phyloP scores from a whole-genome alignment of 129 eudicot genomes.

The Scalesia atractyloides region DNA sequence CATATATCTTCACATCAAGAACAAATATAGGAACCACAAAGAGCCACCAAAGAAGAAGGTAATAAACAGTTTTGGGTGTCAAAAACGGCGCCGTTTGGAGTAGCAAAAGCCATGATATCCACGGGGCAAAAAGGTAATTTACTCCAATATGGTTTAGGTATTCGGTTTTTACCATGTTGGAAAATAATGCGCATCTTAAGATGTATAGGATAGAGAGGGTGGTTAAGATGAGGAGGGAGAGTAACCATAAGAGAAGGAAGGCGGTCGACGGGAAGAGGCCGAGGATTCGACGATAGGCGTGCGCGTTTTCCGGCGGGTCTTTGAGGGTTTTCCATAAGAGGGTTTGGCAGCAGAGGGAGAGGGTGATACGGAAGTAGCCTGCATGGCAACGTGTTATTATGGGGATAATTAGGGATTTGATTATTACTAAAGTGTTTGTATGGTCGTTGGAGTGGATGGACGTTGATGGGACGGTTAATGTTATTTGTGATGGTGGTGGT shows the following conservation, averaged over 20 bases:
- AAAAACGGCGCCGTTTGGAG: conserved; percentile 48
- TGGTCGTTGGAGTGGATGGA: conserved; percentile 8
- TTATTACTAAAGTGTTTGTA: background rate
- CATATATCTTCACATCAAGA: conserved; percentile 61
- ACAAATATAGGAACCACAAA: conserved; percentile 49
- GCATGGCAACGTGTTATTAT: conserved; percentile 57
- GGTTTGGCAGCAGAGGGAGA: conserved; percentile 63
- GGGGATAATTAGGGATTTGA: conserved; percentile 28
- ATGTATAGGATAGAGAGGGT: conserved; percentile 50
- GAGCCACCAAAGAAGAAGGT: conserved; percentile 45
- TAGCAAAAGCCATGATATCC: conserved; percentile 57
- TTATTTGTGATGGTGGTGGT: conserved; percentile 24
- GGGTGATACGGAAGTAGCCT: conserved; percentile 71
- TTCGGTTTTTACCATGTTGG: conserved; percentile 55
- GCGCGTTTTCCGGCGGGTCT: conserved; percentile 43
- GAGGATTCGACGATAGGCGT: conserved; percentile 33
- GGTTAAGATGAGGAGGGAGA: conserved; percentile 41
- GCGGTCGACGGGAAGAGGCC: conserved; percentile 36
- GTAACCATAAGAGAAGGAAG: conserved; percentile 53
- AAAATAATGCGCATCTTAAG: conserved; percentile 48
- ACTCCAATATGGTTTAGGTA: conserved; percentile 62
- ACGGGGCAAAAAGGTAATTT: conserved; percentile 74
- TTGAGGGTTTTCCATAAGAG: conserved; percentile 66
- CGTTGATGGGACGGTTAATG: conserved; percentile 18
- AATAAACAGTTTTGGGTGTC: conserved; percentile 17